These are phyloP conservation scores for Diaporthe vexans DNA, from an alignment of 2,329 filamentous ascomycete species.

Conservation along the genomic window DNA sequence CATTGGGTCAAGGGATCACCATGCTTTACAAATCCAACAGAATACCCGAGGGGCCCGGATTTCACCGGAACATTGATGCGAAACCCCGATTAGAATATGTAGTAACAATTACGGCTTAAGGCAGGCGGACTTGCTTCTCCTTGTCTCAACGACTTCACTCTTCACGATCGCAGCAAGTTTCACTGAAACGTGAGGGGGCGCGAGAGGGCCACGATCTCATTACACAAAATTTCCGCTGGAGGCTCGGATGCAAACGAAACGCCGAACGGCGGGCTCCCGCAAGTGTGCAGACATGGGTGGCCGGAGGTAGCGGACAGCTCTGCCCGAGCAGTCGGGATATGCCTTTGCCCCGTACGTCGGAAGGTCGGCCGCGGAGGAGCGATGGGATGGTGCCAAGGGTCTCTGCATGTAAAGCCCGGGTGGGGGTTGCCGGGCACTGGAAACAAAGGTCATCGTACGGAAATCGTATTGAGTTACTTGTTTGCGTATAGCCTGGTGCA, in stretches of 20 bases:
- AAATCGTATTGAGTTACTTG: neutral
- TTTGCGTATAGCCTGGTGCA: constrained; percentile 20
- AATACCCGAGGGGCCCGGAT: neutral
- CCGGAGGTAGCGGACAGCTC: neutral
- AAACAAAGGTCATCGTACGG: neutral
- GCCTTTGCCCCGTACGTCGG: neutral
- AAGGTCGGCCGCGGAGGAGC: neutral
- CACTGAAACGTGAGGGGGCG: neutral
- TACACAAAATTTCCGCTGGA: neutral
- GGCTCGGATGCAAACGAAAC: neutral
- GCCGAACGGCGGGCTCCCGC: no score
- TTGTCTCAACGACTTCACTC: neutral
- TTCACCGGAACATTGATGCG: neutral
- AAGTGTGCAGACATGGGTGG: neutral
- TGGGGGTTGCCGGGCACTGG: neutral
- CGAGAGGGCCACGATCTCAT: no score
- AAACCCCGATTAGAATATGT: no score
- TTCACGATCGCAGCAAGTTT: neutral
- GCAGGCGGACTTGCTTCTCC: neutral
- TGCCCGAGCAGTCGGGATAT: neutral
- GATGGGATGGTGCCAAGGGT: neutral
- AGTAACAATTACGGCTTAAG: no score
- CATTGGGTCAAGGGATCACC: no score
- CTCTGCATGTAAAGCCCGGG: constrained; percentile 3
- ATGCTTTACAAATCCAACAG: neutral